Evolutionary conservation across 192 early-diverging fungal species (phyloP), one percentile per base, ranked within the genome.

Genomic region (Thamnidium elegans): DNA sequence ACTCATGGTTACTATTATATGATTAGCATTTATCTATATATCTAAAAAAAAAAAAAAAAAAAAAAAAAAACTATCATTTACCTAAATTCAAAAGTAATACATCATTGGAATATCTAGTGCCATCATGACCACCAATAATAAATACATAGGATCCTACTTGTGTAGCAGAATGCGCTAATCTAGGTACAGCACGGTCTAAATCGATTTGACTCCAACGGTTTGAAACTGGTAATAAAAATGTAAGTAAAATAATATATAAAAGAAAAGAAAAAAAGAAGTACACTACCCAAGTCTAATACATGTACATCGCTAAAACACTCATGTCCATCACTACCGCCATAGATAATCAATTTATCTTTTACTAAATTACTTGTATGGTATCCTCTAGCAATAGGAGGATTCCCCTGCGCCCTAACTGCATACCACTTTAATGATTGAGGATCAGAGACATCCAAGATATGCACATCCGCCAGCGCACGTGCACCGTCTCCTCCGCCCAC

Each of bases 101-200:
- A 45, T 94, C 87, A 65, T 82, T 86, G 11, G 90, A 88, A 73
- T 96, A 96, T 26, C 80, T 76, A n/a, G 80, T 75, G 8, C 94
- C 94, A 60, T 94, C 92, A 74, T 96, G 94, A 1, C 94, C 94
- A 34, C 92, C 89, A 60, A 94, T 72, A 17, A 96, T 80, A 79
- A 93, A 96, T 50, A 96, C 69, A 72, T 94, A 96, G 42, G 90
- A 90, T 17, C 94, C 94, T 1, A 96, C 91, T 63, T 90, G 91
- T 19, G 91, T 93, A 4, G 92, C 80, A 14, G 92, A 85, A 65
- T 96, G 94, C 4, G 90, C 87, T 30, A 96, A 77, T 30, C 94
- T 85, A 34, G 88, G 91, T 43, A 88, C 52, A 15, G 79, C 75
- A 42, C 84, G 76, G 48, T 90, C 84, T 30, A 89, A 77, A 1